A percentile compares a stretch with the other conserved stretches of the same genome.
These are phyloP conservation scores for Zygotorulaspora florentina DNA, from an alignment of 805 yeast genomes.

Conservation along the genomic window DNA sequence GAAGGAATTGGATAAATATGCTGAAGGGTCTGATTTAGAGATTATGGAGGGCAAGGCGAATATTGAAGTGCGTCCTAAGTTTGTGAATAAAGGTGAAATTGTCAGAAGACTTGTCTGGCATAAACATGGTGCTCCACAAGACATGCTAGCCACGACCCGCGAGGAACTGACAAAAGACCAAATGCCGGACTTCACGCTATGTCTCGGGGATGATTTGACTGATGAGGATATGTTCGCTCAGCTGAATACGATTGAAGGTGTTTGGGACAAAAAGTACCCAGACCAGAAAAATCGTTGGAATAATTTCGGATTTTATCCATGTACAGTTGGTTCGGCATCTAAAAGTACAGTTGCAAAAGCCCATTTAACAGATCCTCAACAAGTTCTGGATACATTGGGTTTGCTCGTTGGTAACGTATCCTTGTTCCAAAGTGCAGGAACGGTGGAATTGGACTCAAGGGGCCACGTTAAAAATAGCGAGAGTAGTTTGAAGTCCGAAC, in stretches of 20 bases:
- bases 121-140: constrained; percentile 55
- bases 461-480: constrained; percentile 56
- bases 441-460: constrained; percentile 69
- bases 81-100: constrained; percentile 95
- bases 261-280: constrained; percentile 35
- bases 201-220: constrained; percentile 93
- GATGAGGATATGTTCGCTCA: constrained; percentile 97
- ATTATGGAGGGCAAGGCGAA: constrained; percentile 98
- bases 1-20: constrained; percentile 54
- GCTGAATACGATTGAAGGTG: constrained; percentile 55
- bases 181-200: constrained; percentile 78
- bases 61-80: constrained; percentile 92
- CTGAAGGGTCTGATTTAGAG: constrained; percentile 78
- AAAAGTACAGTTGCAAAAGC: constrained; percentile 82
- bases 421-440: constrained; percentile 71
- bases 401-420: constrained; percentile 75
- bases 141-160: constrained; percentile 33
- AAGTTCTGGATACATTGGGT: constrained; percentile 81
- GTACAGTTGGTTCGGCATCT: constrained; percentile 89
- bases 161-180: constrained; percentile 38
- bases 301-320: constrained; percentile 68
- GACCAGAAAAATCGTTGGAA: constrained; percentile 45
- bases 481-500: constrained; percentile 38
- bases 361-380: constrained; percentile 77
- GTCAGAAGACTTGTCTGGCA: constrained; percentile 71